phyloP scores from a whole-genome alignment of 2,329 filamentous ascomycete genomes.

The Fusarium sp. region DNA sequence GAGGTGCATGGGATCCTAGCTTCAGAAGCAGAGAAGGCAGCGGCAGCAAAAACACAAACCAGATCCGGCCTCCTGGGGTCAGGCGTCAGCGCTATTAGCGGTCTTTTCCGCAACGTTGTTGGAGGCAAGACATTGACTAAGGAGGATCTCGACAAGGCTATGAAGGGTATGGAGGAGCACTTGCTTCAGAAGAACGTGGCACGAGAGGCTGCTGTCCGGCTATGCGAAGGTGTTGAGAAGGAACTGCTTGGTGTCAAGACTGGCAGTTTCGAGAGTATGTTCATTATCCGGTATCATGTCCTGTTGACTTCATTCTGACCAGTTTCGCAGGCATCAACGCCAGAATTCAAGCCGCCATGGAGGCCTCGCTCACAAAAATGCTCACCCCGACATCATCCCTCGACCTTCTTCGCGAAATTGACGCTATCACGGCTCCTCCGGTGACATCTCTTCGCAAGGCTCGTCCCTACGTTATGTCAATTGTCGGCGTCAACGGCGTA shows the following conservation, averaged over 20 bases:
- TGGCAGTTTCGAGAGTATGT: constrained; percentile 81
- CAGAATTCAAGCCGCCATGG: constrained; percentile 87
- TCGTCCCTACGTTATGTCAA: constrained; percentile 96
- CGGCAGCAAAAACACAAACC: constrained; percentile 59
- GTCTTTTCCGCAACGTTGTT: constrained; percentile 93
- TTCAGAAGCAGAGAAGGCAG: constrained; percentile 72
- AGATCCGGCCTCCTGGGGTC: constrained; percentile 79
- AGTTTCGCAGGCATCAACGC: constrained; percentile 73
- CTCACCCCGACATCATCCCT: constrained; percentile 95
- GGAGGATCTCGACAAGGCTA: constrained; percentile 88
- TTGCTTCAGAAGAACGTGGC: constrained; percentile 96
- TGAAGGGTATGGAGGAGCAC: constrained; percentile 97
- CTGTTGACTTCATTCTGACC: constrained; percentile 19
- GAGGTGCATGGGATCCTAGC: constrained; percentile 92
- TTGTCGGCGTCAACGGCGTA: constrained; percentile 97
- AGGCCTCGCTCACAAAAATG: constrained; percentile 92
- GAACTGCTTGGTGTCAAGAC: constrained; percentile 93
- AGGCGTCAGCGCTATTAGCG: constrained; percentile 83
- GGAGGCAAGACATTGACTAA: constrained; percentile 93
- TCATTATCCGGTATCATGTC: neutral
- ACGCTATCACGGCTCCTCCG: constrained; percentile 77
- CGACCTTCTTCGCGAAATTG: constrained; percentile 93
- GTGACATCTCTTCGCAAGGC: constrained; percentile 70
- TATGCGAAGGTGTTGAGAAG: constrained; percentile 91
- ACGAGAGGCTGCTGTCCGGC: constrained; percentile 88